Percentiles rank a stretch among this genome's conserved stretches.
Evolutionary conservation across 495 filamentous ascomycete genomes (phyloP).

Genomic region (Pyrenula aspistea): DNA sequence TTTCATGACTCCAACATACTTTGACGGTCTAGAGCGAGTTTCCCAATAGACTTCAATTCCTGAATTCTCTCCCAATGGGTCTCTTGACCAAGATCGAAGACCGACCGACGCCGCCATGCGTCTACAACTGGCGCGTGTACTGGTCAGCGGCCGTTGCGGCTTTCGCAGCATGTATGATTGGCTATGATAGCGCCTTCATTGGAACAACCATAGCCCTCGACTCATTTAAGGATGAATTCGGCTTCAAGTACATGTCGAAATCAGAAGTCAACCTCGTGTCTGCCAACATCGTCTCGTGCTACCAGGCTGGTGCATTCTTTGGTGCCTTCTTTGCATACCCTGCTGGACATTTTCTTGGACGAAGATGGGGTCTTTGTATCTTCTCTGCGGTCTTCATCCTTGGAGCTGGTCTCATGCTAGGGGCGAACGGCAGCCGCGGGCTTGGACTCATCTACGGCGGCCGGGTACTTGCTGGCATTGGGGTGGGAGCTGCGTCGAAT

Average conservation of each 20-base stretch:
- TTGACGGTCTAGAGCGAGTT: too few species aligned
- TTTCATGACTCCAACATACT: too few species aligned
- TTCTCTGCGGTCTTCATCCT: slow-evolving; percentile 47
- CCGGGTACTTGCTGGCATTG: slow-evolving; percentile 59
- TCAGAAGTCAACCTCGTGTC: slow-evolving; percentile 34
- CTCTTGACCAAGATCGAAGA: slow-evolving; percentile 50
- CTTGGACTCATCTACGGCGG: slow-evolving; percentile 56
- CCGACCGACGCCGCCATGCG: slow-evolving; percentile 47
- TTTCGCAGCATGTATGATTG: slow-evolving; percentile 61
- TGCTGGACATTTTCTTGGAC: slow-evolving; percentile 43
- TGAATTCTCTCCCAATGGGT: slow-evolving; percentile 38
- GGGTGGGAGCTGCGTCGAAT: slow-evolving; percentile 63
- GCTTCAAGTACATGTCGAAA: slow-evolving; percentile 28
- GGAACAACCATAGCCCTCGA: slow-evolving; percentile 52
- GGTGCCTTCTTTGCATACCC: slow-evolving; percentile 50
- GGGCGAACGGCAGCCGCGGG: slow-evolving; percentile 41
- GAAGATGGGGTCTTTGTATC: slow-evolving; percentile 40
- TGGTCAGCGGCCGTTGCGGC: slow-evolving; percentile 47
- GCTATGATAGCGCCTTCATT: slow-evolving; percentile 62
- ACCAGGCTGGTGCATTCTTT: slow-evolving; percentile 58
- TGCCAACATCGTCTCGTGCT: slow-evolving; percentile 58
- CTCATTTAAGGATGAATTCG: slow-evolving; percentile 49
- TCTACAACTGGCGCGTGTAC: slow-evolving; percentile 71
- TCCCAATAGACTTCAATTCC: too few species aligned
- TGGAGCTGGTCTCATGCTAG: slow-evolving; percentile 52